These are phyloP conservation scores for Rhodotorula taiwanensis DNA, from an alignment of 768 basidiomycete species.

Conservation along the genomic window DNA sequence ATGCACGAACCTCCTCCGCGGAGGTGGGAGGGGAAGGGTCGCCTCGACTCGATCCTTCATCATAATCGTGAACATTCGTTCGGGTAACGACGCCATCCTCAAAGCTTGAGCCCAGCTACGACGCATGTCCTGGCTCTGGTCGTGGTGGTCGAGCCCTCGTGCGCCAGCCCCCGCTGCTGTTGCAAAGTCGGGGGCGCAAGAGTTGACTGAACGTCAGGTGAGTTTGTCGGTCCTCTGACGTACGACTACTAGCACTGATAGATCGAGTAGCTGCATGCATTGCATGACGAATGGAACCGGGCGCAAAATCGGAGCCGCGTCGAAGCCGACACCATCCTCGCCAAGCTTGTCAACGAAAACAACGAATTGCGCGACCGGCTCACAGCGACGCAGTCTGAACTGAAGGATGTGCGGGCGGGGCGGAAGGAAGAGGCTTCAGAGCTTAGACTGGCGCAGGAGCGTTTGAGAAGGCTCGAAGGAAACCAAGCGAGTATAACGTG, in stretches of 20 bases:
- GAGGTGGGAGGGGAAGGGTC: too few species aligned
- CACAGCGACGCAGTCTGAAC: background rate
- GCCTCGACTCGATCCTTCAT: too few species aligned
- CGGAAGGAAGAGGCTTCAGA: conserved; percentile 7
- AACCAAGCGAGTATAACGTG: background rate
- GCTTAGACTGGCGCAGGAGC: background rate
- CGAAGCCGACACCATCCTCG: background rate
- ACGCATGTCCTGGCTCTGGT: background rate
- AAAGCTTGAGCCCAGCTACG: too few species aligned
- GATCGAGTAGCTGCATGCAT: background rate
- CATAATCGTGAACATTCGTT: too few species aligned
- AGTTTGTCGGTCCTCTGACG: background rate
- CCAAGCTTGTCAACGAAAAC: conserved; percentile 12
- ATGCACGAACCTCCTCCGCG: too few species aligned
- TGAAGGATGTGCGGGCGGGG: conserved; percentile 14
- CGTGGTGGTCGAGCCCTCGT: background rate
- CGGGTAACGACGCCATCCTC: too few species aligned
- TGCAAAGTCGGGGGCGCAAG: background rate
- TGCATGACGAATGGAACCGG: conserved; percentile 6
- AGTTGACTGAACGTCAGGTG: background rate
- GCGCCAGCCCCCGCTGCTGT: background rate
- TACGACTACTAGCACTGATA: too few species aligned
- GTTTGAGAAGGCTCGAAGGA: background rate
- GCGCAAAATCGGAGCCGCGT: background rate
- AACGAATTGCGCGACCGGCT: background rate